Base-by-base conservation (phyloP, 805 yeast species). In the Monosporozyma siamensis region DNA sequence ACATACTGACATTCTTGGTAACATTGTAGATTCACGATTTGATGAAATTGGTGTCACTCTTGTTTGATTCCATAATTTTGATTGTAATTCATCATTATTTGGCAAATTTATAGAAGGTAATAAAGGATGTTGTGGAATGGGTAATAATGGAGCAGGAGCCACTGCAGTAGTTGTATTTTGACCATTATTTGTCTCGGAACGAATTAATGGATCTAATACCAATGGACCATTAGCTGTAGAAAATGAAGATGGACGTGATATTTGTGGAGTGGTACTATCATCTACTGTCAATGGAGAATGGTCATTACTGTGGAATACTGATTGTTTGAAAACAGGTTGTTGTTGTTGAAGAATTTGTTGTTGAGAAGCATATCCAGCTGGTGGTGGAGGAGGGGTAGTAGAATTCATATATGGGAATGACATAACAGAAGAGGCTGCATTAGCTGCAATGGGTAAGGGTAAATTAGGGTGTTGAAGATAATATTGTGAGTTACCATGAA, bases 261-360 rank as follows among this genome's bases (percentile, higher is more conserved):
- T 32, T 18, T 32, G 35, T 3, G 35, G 35, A 18, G 23, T 32
- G 10, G 23, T 18, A 18, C 35, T 14, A 18, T 32, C 35, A 32
- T 32, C 35, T 5, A 32, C 23, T 4, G 23, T 32, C 11, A 18
- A 18, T 6, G 35, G 14, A 32, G 35, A 32, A 11, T 32, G 35
- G 4, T 32, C 35, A 32, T 32, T 27, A 31, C 14, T 30, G 6
- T 24, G 10, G 20, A 39, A 39, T 6, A 39, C 27, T 17, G 37
- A 21, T 23, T 39, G 42, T 32, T 31, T 39, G 14, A 39, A 39
- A 4, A 18, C 12, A 14, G 39, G 30, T 37, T 27, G 29, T 21
- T 22, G 30, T 37, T 25, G 39, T 7, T 10, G 29, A n/a, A n/a
- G n/a, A n/a, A n/a, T n/a, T 15, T 25, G 39, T 22, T 41, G 39